These are phyloP conservation scores for Phaffia rhodozyma DNA, from an alignment of 1,284 basidiomycete species.

Conservation along the genomic window DNA sequence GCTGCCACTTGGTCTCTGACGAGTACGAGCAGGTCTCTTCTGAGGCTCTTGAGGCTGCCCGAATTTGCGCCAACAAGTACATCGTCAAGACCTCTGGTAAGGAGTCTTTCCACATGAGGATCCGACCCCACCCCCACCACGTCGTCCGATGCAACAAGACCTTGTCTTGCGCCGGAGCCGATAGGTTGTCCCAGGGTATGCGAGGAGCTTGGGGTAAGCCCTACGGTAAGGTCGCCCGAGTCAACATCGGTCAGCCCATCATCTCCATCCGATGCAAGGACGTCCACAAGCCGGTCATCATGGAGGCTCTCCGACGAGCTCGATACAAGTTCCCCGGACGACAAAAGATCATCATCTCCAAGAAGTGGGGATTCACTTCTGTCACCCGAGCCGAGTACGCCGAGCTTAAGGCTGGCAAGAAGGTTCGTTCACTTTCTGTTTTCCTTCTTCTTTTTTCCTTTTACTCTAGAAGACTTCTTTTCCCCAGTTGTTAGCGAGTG, in stretches of 20 bases:
- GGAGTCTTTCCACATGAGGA: constrained; percentile 96
- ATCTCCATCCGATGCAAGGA: constrained; percentile 93
- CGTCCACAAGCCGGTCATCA: constrained; percentile 70
- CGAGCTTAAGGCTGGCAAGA: constrained; percentile 77
- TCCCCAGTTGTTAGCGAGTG: not conserved
- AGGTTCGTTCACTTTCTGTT: constrained; percentile 53
- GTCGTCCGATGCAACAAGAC: constrained; percentile 99
- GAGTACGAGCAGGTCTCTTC: constrained; percentile 96
- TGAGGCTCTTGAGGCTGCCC: constrained; percentile 94
- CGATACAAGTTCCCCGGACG: constrained; percentile 99
- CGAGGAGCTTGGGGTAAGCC: constrained; percentile 99
- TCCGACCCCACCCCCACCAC: constrained; percentile 97
- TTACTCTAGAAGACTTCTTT: not conserved
- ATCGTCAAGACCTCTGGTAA: constrained; percentile 96
- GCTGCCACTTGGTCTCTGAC: constrained; percentile 90
- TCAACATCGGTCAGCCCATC: constrained; percentile 95
- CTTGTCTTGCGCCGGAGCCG: constrained; percentile 97
- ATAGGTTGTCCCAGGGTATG: constrained; percentile 99
- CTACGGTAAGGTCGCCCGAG: constrained; percentile 76
- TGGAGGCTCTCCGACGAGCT: constrained; percentile 91
- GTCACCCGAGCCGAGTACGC: constrained; percentile 83
- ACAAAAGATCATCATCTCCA: constrained; percentile 96
- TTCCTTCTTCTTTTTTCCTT: not conserved
- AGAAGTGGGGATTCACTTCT: constrained; percentile 98
- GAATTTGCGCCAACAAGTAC: constrained; percentile 99